These are phyloP conservation scores for Cryptosporidium sp. DNA, from an alignment of 169 alveolate genomes.

Conservation along the genomic window DNA sequence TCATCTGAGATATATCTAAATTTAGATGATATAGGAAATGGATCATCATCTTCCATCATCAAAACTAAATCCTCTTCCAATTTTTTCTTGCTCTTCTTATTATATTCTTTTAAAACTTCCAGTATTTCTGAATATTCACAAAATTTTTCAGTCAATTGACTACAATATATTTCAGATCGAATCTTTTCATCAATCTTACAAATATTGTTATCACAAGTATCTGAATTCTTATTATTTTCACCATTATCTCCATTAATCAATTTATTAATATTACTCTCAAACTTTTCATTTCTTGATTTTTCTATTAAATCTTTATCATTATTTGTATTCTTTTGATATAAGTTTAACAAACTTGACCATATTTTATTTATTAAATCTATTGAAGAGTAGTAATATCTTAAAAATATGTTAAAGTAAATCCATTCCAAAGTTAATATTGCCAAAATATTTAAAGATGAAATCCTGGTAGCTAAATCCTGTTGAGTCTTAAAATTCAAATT, in stretches of 20 bases:
- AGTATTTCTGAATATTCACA: neutral
- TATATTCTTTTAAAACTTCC: neutral
- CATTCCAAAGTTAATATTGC: constrained; percentile 44
- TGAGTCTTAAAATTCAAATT: constrained; percentile 22
- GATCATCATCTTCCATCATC: constrained; percentile 41
- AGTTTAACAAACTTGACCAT: neutral
- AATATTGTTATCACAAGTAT: neutral
- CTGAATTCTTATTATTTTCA: neutral
- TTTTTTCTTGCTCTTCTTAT: neutral
- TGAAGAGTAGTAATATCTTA: neutral
- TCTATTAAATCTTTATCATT: neutral
- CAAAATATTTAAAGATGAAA: constrained; percentile 31
- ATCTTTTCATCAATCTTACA: neutral
- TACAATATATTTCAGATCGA: constrained; percentile 3
- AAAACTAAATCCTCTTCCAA: neutral
- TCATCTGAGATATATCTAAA: constrained; percentile 66
- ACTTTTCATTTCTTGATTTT: neutral
- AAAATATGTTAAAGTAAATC: constrained; percentile 10
- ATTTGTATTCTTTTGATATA: neutral
- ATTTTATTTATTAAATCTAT: constrained; percentile 8
- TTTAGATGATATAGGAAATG: constrained; percentile 61
- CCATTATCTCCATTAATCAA: too few relatives aligned
- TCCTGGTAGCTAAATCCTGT: constrained; percentile 33
- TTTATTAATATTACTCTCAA: neutral
- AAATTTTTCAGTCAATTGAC: neutral